A percentile compares a stretch with the other conserved stretches of the same genome.
phyloP scores from a whole-genome alignment of 2,329 filamentous ascomycete species.

The Chrysosporium queenslandicum region DNA sequence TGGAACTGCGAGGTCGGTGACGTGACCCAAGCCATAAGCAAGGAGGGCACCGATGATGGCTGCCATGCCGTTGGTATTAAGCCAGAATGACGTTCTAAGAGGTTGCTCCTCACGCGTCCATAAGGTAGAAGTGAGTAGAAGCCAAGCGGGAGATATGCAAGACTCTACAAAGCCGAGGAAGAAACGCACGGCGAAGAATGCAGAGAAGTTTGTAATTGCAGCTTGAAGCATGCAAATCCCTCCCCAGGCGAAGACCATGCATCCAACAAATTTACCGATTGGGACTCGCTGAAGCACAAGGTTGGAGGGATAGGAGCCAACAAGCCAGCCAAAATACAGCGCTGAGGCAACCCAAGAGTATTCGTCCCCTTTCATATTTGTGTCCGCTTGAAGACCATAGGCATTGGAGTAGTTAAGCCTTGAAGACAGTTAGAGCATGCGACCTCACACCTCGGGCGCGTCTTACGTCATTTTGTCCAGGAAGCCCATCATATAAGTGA shows the following conservation, averaged over 20 bases:
- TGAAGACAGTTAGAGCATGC: not conserved
- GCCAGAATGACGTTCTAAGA: slow-evolving; percentile 58
- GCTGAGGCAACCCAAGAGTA: slow-evolving; percentile 49
- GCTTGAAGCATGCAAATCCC: not conserved
- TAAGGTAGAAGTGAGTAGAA: not conserved
- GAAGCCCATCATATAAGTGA: not conserved
- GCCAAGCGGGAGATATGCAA: not conserved
- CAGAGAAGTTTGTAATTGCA: not conserved
- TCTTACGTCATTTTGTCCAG: not conserved
- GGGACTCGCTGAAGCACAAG: slow-evolving; percentile 45
- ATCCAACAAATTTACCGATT: slow-evolving; percentile 31
- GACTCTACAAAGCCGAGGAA: not conserved
- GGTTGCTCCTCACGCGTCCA: slow-evolving; percentile 53
- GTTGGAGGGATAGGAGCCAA: slow-evolving; percentile 47
- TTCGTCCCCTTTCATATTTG: slow-evolving; percentile 47
- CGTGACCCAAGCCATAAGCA: slow-evolving; percentile 60
- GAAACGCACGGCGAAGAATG: not conserved
- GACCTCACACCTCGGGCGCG: not conserved
- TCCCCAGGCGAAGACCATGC: not conserved
- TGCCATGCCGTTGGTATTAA: slow-evolving; percentile 47
- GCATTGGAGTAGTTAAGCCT: slow-evolving; percentile 52
- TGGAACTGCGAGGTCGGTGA: slow-evolving; percentile 44
- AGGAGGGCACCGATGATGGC: slow-evolving; percentile 54
- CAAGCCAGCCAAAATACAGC: slow-evolving; percentile 50
- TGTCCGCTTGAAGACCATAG: slow-evolving; percentile 52